phyloP scores from a whole-genome alignment of 2,329 filamentous ascomycete species.

The Sarocladium brachiariae region DNA sequence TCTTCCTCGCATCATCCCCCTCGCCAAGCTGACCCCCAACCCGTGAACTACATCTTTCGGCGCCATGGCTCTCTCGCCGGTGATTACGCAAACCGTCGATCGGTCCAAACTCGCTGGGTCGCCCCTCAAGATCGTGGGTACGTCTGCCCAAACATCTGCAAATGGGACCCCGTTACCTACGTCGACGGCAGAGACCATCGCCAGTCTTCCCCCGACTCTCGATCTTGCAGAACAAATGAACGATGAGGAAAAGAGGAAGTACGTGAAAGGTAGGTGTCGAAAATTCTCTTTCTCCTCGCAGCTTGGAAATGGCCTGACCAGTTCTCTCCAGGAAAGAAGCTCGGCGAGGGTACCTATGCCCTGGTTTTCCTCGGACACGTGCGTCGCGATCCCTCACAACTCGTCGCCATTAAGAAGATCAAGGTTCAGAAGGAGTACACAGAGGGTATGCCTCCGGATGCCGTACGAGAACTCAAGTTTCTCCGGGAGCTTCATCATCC shows the following conservation, averaged over 20 bases:
- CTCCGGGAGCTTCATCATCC: constrained; percentile 90
- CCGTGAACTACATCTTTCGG: constrained; percentile 10
- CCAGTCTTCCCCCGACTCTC: constrained; percentile 26
- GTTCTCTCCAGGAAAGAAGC: constrained; percentile 61
- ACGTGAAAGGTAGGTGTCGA: constrained; percentile 66
- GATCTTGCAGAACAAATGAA: constrained; percentile 76
- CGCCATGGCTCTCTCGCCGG: constrained; percentile 40
- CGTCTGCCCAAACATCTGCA: constrained; percentile 30
- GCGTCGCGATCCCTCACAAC: constrained; percentile 59
- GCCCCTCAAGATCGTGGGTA: constrained; percentile 34
- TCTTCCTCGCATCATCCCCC: too few relatives aligned
- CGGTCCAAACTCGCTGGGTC: constrained; percentile 31
- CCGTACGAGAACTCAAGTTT: constrained; percentile 91
- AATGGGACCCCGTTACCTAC: constrained; percentile 38
- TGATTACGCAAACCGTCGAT: constrained; percentile 34
- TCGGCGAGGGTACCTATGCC: constrained; percentile 96
- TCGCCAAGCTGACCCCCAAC: background rate
- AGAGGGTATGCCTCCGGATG: constrained; percentile 90
- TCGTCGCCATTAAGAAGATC: constrained; percentile 92
- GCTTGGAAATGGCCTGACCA: background rate
- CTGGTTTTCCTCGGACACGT: constrained; percentile 88
- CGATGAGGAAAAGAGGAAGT: constrained; percentile 77
- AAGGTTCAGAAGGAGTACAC: constrained; percentile 79
- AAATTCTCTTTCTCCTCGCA: background rate
- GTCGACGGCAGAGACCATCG: constrained; percentile 18